Percentiles rank a stretch among this genome's conserved stretches.
Evolutionary conservation across 164 flowering plant genomes (phyloP).

Genomic region (Hamamelis virginiana): DNA sequence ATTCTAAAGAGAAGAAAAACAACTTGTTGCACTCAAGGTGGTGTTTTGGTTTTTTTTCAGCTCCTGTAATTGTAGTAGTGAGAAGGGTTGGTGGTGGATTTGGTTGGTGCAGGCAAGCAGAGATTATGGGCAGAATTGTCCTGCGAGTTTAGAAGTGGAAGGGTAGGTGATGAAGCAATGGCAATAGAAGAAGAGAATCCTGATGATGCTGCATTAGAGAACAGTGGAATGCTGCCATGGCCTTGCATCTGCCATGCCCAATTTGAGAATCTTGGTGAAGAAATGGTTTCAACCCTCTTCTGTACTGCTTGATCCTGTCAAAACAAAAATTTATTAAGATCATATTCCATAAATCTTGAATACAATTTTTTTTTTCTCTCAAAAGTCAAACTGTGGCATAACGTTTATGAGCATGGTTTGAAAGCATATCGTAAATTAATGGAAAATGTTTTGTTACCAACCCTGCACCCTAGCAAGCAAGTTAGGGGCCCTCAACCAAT

Average conservation of each 20-base stretch:
- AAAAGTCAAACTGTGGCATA: no score
- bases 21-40: neutral
- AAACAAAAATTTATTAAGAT: neutral
- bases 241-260: conserved; percentile 49
- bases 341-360: neutral
- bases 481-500: no score
- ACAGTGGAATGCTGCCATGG: conserved; percentile 26
- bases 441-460: no score
- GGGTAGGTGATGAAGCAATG: conserved; percentile 28
- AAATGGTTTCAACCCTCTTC: conserved; percentile 24
- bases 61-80: conserved; percentile 14
- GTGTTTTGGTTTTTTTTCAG: neutral
- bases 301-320: conserved; percentile 37
- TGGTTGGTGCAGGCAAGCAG: conserved; percentile 11
- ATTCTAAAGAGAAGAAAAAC: neutral
- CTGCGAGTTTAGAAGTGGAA: conserved; percentile 19
- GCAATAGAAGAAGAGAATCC: conserved; percentile 65
- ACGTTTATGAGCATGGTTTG: no score
- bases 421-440: no score
- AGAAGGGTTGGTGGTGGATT: conserved; percentile 10
- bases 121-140: conserved; percentile 10
- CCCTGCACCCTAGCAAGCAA: no score
- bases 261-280: conserved; percentile 27
- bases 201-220: conserved; percentile 92
- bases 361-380: no score